These are phyloP conservation scores for Osmanthus fragrans DNA, from an alignment of 257 asterid genomes.

Conservation along the genomic window DNA sequence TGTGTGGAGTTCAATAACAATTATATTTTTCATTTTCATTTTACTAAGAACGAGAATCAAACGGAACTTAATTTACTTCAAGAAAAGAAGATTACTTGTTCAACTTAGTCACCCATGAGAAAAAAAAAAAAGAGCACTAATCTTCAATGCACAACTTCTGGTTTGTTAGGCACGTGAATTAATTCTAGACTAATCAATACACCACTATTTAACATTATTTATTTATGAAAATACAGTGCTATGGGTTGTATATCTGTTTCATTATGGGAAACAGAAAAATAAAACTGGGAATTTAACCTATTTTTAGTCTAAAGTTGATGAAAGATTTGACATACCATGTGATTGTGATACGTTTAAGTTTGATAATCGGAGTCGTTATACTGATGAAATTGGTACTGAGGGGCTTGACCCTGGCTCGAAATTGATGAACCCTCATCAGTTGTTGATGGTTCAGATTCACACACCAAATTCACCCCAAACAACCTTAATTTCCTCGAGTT, in stretches of 20 bases:
- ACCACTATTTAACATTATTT: too few relatives aligned
- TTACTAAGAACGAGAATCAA: too few relatives aligned
- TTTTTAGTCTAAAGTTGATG: neutral
- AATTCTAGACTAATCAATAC: neutral
- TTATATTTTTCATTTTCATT: too few relatives aligned
- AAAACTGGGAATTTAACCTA: neutral
- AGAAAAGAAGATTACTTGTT: neutral
- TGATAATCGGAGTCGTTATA: neutral
- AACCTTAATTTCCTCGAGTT: slow-evolving; percentile 44
- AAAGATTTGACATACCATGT: neutral
- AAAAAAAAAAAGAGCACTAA: too few relatives aligned
- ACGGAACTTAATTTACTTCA: too few relatives aligned
- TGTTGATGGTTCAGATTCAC: slow-evolving; percentile 8
- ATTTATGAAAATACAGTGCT: too few relatives aligned
- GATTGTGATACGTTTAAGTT: neutral
- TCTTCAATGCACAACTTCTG: too few relatives aligned
- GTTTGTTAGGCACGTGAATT: neutral
- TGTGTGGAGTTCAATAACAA: too few relatives aligned
- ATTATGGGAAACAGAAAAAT: neutral
- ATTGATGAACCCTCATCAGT: neutral
- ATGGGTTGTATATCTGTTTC: neutral
- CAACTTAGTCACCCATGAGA: neutral
- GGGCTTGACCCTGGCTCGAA: neutral
- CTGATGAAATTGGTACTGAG: neutral
- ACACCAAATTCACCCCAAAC: slow-evolving; percentile 50